These are phyloP conservation scores for Pleodorina starrii DNA, from an alignment of 139 green algal species.

Conservation along the genomic window DNA sequence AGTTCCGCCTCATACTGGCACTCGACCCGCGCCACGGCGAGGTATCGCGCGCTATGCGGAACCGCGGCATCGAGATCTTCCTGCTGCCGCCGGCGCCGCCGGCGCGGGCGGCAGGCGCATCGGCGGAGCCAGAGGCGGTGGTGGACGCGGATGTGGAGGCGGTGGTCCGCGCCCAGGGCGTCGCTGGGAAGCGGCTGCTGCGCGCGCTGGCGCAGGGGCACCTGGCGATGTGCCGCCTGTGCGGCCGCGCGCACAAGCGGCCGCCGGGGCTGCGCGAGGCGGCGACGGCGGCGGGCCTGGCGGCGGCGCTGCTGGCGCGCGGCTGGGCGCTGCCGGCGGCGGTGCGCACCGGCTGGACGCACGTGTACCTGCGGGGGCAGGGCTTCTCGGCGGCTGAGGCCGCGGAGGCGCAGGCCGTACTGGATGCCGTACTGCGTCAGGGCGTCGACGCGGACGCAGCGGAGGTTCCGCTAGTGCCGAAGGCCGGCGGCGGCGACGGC, in stretches of 20 bases:
- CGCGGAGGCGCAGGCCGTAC: background rate
- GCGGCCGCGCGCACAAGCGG: slow-evolving; percentile 46
- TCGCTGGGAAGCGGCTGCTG: slow-evolving; percentile 41
- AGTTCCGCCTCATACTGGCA: slow-evolving; percentile 96
- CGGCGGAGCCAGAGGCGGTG: background rate
- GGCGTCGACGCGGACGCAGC: background rate
- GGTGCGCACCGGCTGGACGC: slow-evolving; percentile 68
- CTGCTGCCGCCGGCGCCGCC: slow-evolving; percentile 64
- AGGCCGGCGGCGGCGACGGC: background rate
- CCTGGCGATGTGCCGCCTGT: slow-evolving; percentile 41
- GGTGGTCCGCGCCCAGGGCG: slow-evolving; percentile 16
- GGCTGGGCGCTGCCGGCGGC: slow-evolving; percentile 66
- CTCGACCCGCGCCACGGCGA: slow-evolving; percentile 93
- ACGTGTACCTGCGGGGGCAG: slow-evolving; percentile 61
- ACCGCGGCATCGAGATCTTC: slow-evolving; percentile 96
- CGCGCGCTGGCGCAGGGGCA: slow-evolving; percentile 72
- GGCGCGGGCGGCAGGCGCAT: background rate
- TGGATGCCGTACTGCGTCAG: background rate
- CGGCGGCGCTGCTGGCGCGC: slow-evolving; percentile 67
- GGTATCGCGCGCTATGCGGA: slow-evolving; percentile 97
- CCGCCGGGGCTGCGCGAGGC: slow-evolving; percentile 70
- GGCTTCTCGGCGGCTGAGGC: slow-evolving; percentile 1
- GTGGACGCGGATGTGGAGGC: slow-evolving; percentile 9
- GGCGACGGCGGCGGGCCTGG: slow-evolving; percentile 67
- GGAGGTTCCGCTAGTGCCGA: background rate